Conservation (phyloP, 2,329 filamentous ascomycete genomes). For the Plenodomus biglobosus region DNA sequence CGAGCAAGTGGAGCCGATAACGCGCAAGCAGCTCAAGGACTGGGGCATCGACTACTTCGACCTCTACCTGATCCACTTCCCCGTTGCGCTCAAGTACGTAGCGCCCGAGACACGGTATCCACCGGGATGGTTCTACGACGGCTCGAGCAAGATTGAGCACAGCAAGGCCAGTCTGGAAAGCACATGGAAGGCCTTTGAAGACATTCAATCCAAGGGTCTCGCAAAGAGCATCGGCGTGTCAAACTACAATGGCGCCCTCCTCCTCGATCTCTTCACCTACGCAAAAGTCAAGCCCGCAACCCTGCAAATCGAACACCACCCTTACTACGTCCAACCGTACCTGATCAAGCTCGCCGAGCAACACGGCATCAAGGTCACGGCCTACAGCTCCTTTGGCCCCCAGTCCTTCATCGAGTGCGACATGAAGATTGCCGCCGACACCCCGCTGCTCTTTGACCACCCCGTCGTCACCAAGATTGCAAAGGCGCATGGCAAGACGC, state of each 20-base stretch:
- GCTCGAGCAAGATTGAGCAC: slow-evolving; percentile 40
- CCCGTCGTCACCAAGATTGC: slow-evolving; percentile 69
- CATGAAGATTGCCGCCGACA: slow-evolving; percentile 37
- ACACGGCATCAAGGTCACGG: slow-evolving; percentile 39
- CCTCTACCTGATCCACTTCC: slow-evolving; percentile 78
- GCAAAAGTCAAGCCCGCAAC: slow-evolving; percentile 41
- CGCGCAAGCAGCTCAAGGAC: slow-evolving; percentile 59
- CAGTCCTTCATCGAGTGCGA: slow-evolving; percentile 42
- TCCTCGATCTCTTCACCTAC: slow-evolving; percentile 61
- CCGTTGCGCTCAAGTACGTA: slow-evolving; percentile 70
- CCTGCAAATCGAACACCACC: slow-evolving; percentile 44
- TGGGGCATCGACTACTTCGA: slow-evolving; percentile 45
- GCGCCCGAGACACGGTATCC: slow-evolving; percentile 40
- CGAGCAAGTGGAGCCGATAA: slow-evolving; percentile 72
- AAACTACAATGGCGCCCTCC: slow-evolving; percentile 41
- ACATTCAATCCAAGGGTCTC: slow-evolving; percentile 36
- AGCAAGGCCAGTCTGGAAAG: slow-evolving; percentile 38
- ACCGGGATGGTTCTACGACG: slow-evolving; percentile 42
- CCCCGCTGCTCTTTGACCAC: slow-evolving; percentile 39
- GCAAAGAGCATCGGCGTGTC: slow-evolving; percentile 43
- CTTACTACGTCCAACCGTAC: slow-evolving; percentile 41
- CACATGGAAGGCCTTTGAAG: slow-evolving; percentile 49
- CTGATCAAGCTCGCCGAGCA: slow-evolving; percentile 39
- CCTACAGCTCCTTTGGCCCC: slow-evolving; percentile 52
- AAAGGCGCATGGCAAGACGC: slow-evolving; percentile 63